phyloP scores from a whole-genome alignment of 306 rosid species.

The Cucurbita pepo region DNA sequence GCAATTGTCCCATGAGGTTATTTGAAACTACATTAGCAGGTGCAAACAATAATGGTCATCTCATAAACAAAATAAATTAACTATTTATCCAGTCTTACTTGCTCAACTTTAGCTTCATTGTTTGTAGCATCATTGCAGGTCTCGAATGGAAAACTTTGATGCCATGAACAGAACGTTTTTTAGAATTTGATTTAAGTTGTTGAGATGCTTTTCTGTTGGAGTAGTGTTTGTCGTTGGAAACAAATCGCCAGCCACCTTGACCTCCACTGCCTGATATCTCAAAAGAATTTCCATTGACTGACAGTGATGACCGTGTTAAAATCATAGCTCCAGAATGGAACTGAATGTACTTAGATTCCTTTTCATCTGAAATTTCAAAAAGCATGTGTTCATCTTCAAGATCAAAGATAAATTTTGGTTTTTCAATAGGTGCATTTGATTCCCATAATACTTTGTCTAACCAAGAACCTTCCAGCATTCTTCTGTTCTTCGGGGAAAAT shows the following conservation, averaged over 20 bases:
- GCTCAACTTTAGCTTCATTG: constrained; percentile 87
- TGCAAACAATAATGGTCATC: neutral
- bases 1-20: neutral
- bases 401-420: constrained; percentile 81
- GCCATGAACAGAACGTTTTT: constrained; percentile 79
- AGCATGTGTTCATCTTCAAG: constrained; percentile 96
- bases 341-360: constrained; percentile 43
- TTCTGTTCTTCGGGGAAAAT: constrained; percentile 51
- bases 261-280: constrained; percentile 67
- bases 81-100: constrained; percentile 36
- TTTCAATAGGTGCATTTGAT: constrained; percentile 28
- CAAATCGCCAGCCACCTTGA: constrained; percentile 74
- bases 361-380: constrained; percentile 68
- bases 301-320: constrained; percentile 36
- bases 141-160: constrained; percentile 85
- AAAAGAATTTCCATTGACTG: constrained; percentile 36
- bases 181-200: constrained; percentile 79
- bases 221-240: constrained; percentile 84
- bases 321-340: constrained; percentile 93
- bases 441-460: constrained; percentile 82
- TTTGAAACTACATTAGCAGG: neutral
- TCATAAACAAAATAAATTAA: neutral
- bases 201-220: constrained; percentile 81
- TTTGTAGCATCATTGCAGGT: constrained; percentile 83
- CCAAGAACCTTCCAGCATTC: constrained; percentile 75